Evolutionary conservation across 257 asterid genomes (phyloP).

Genomic region (Jasminum sambac): DNA sequence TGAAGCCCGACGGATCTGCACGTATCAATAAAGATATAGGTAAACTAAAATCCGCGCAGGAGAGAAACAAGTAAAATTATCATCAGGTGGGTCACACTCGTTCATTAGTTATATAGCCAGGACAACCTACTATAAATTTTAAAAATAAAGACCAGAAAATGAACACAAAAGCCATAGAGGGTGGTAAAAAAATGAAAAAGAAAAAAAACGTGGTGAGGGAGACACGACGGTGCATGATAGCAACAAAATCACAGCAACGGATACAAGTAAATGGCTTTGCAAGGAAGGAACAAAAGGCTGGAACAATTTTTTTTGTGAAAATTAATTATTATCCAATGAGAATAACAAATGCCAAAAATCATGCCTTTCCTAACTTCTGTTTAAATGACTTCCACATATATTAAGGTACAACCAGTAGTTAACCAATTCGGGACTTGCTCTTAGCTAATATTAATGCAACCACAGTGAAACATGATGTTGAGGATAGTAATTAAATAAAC

Average conservation of each 20-base stretch:
- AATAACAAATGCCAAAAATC: neutral
- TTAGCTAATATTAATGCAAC: neutral
- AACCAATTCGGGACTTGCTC: slow-evolving; percentile 1
- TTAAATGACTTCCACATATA: neutral
- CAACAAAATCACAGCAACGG: slow-evolving; percentile 3
- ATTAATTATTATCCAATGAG: neutral
- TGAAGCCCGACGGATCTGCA: slow-evolving; percentile 99
- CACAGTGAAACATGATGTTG: too few species aligned
- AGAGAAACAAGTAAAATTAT: slow-evolving; percentile 11
- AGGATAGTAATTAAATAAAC: too few species aligned
- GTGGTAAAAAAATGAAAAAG: too few species aligned
- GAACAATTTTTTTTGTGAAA: neutral
- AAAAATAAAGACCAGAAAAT: slow-evolving; percentile 7
- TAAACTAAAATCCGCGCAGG: slow-evolving; percentile 12
- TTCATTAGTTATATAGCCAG: slow-evolving; percentile 3
- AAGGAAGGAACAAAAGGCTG: neutral
- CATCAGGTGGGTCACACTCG: neutral
- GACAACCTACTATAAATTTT: slow-evolving; percentile 12
- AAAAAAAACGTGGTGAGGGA: slow-evolving; percentile 2
- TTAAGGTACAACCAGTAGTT: neutral
- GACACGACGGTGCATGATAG: neutral
- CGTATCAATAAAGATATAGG: slow-evolving; percentile 18
- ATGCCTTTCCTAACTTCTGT: slow-evolving; percentile 3
- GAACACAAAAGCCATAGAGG: slow-evolving; percentile 4
- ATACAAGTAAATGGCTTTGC: neutral